Evolutionary conservation across 176 grass and related monocot genomes (phyloP).

Genomic region (Zoysia japonica): DNA sequence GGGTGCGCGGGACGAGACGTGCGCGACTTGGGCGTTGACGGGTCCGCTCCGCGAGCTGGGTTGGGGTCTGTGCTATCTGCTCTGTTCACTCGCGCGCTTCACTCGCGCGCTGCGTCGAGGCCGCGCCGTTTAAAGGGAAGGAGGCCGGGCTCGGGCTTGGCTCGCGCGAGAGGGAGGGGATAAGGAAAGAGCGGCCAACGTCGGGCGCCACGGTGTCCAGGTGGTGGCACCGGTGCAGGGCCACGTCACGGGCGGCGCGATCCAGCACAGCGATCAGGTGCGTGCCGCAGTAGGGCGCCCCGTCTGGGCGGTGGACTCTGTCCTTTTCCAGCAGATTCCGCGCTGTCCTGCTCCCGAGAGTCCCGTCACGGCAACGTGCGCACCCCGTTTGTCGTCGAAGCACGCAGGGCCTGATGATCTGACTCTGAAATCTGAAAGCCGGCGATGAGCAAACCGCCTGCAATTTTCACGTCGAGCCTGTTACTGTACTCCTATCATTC

Average conservation of each 20-base stretch:
- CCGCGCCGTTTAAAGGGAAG: background rate
- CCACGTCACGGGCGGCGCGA: background rate
- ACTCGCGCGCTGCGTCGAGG: background rate
- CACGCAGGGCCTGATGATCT: too few species aligned
- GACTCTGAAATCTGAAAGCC: background rate
- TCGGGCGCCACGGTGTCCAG: background rate
- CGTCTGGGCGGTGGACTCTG: too few species aligned
- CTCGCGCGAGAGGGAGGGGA: too few species aligned
- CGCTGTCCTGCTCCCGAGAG: background rate
- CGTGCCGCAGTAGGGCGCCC: too few species aligned
- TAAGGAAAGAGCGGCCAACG: too few species aligned
- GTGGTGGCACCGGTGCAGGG: background rate
- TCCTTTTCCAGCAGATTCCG: too few species aligned
- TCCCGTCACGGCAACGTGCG: background rate
- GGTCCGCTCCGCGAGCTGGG: background rate
- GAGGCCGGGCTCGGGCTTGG: background rate
- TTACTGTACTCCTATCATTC: too few species aligned
- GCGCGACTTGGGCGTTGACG: background rate
- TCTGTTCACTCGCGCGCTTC: background rate
- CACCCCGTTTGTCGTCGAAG: background rate
- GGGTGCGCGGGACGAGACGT: background rate
- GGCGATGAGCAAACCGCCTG: too few species aligned
- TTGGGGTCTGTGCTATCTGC: background rate
- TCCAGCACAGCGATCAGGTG: background rate
- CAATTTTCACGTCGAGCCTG: too few species aligned